These are phyloP conservation scores for Populus hybrid DNA, from an alignment of 441 rosid species.

Conservation along the genomic window DNA sequence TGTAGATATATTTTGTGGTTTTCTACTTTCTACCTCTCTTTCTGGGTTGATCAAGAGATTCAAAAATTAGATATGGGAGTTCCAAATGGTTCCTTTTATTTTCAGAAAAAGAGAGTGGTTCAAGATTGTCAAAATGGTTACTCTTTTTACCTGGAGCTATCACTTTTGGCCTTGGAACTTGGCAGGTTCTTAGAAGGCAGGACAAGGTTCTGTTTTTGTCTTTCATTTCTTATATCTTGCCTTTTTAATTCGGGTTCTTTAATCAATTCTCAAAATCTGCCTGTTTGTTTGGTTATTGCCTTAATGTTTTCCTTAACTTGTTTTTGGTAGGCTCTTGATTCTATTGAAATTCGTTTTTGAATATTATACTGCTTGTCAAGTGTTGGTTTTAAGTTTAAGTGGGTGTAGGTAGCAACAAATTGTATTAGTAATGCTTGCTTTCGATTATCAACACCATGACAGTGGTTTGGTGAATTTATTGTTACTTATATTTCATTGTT, in stretches of 20 bases:
- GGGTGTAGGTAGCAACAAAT: background rate
- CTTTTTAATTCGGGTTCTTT: background rate
- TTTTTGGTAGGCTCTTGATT: background rate
- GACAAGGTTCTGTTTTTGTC: conserved; percentile 57
- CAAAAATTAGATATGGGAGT: background rate
- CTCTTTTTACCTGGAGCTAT: conserved; percentile 87
- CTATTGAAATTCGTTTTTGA: background rate
- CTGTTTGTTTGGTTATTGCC: background rate
- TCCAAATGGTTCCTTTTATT: background rate
- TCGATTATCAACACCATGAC: background rate
- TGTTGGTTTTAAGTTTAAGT: background rate
- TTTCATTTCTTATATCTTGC: background rate
- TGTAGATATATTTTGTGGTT: background rate
- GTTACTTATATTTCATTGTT: background rate
- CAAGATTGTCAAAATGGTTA: conserved; percentile 57
- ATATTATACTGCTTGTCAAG: background rate
- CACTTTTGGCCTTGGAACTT: conserved; percentile 95
- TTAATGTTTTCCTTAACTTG: background rate
- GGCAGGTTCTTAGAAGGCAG: conserved; percentile 90
- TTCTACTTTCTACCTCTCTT: background rate
- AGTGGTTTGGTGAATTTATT: background rate
- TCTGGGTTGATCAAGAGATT: background rate
- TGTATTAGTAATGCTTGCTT: background rate
- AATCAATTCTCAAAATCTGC: background rate
- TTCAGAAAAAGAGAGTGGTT: conserved; percentile 28